Evolutionary conservation across 2,329 filamentous ascomycete genomes (phyloP).

Genomic region (Verticillium klebahnii): DNA sequence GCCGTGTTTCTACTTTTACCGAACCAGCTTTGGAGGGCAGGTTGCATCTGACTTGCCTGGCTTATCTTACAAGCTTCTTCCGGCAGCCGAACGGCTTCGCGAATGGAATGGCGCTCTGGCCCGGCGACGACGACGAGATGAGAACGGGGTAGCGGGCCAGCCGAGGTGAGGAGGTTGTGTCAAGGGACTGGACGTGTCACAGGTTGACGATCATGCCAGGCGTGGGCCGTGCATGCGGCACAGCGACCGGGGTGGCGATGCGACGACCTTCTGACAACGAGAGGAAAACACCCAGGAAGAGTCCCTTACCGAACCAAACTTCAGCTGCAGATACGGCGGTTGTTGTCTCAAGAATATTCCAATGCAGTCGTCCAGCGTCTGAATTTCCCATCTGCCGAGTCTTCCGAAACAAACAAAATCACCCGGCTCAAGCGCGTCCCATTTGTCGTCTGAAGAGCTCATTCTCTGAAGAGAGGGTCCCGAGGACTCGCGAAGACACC

Average conservation of each 20-base stretch:
- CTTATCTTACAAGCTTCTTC: neutral
- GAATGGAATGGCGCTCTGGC: neutral
- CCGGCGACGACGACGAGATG: conserved; percentile 1
- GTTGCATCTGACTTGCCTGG: neutral
- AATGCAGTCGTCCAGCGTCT: neutral
- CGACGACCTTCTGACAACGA: neutral
- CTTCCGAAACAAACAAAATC: neutral
- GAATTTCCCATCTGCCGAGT: neutral
- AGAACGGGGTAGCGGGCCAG: conserved; percentile 1
- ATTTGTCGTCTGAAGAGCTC: neutral
- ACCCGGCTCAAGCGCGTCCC: neutral
- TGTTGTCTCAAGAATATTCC: neutral
- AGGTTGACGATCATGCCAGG: conserved; percentile 3
- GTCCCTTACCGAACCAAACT: neutral
- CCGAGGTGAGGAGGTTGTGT: neutral
- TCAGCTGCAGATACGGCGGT: neutral
- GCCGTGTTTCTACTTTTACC: neutral
- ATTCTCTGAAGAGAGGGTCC: neutral
- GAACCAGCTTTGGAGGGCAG: neutral
- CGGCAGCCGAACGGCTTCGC: neutral
- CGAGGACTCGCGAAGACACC: neutral
- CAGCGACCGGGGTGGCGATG: neutral
- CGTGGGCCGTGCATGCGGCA: neutral
- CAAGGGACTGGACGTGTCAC: neutral
- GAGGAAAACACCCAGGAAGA: neutral